These are phyloP conservation scores for Nemania abortiva DNA, from an alignment of 2,329 filamentous ascomycete genomes.

Conservation along the genomic window DNA sequence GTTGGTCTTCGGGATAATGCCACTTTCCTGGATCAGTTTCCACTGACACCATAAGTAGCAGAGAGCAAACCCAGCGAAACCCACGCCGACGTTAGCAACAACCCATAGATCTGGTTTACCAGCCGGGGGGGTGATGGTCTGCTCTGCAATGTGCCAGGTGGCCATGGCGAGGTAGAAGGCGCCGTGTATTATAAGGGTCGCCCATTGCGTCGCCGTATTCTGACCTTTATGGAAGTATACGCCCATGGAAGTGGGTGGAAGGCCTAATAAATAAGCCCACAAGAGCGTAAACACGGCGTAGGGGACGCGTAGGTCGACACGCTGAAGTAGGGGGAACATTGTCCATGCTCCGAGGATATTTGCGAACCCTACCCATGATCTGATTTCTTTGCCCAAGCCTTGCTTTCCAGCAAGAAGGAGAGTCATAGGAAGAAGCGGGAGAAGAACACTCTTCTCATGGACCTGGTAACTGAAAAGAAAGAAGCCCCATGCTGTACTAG, in stretches of 20 bases:
- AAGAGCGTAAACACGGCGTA: constrained; percentile 87
- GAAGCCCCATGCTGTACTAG: constrained; percentile 93
- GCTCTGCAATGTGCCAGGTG: constrained; percentile 83
- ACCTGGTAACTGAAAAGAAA: constrained; percentile 98
- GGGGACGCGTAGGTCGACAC: constrained; percentile 85
- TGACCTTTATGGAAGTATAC: constrained; percentile 71
- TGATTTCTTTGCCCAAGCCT: constrained; percentile 79
- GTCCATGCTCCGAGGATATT: constrained; percentile 93
- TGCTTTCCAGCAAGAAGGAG: constrained; percentile 82
- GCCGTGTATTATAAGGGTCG: constrained; percentile 77
- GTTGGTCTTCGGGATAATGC: constrained; percentile 55
- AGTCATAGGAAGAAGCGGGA: constrained; percentile 94
- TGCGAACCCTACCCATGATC: constrained; percentile 95
- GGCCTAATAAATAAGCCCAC: constrained; percentile 90
- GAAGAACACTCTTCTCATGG: constrained; percentile 95
- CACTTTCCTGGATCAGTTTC: constrained; percentile 72
- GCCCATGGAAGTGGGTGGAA: constrained; percentile 81
- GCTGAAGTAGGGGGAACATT: constrained; percentile 88
- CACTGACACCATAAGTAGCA: constrained; percentile 94
- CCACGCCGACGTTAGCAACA: constrained; percentile 88
- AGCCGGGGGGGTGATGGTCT: constrained; percentile 73
- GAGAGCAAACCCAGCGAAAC: constrained; percentile 84
- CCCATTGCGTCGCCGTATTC: constrained; percentile 63
- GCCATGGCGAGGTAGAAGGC: constrained; percentile 82
- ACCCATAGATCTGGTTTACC: constrained; percentile 95